Evolutionary conservation across 495 filamentous ascomycete species (phyloP), one percentile per base, ranked within the genome.

Genomic region (Neurospora tetrasperma): DNA sequence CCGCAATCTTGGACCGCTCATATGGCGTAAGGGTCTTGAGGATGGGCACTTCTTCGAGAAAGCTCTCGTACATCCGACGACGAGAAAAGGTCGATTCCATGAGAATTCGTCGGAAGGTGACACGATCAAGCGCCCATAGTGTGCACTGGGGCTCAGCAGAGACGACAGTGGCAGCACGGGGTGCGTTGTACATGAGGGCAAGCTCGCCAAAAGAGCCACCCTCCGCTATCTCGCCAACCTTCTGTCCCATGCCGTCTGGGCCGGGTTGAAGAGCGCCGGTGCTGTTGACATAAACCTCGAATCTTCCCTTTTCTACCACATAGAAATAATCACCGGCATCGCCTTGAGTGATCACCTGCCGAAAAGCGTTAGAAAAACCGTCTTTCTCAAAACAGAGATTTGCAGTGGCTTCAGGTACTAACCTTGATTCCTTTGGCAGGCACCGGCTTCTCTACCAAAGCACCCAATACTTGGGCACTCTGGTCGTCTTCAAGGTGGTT

Each of bases 51-150:
- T 98, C 95, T 79, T 97, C 94, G n/a, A 99, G 86, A 85, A 99
- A 98, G 77, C 90, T 91, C 80, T 99, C 96, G 80, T 98, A 99
- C 90, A 98, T 94, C 75, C 94, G 92, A 73, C 96, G 90, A 41
- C 95, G 92, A 78, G 95, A 92, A 83, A 97, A 99, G 20, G 96
- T 96, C 69, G 92, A 94, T 83, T 98, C 96, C 96, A 99, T 97
- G 71, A 99, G 86, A 76, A 99, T 98, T 41, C 96, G 93, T 69
- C 96, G 93, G 88, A 99, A 99, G 6, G 96, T 99, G 69, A 98
- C 88, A 42, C 96, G 93, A 79, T 99, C 96, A 59, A 99, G 84
- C 14, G 93, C 93, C 96, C 96, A 99, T 7, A 99, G 87, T 2
- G 90, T 95, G 79, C 90, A 93, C 70, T 89, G 85, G 5, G 90